Conservation (phyloP, 2,329 filamentous ascomycete genomes). For the Aspergillus fijiensis region DNA sequence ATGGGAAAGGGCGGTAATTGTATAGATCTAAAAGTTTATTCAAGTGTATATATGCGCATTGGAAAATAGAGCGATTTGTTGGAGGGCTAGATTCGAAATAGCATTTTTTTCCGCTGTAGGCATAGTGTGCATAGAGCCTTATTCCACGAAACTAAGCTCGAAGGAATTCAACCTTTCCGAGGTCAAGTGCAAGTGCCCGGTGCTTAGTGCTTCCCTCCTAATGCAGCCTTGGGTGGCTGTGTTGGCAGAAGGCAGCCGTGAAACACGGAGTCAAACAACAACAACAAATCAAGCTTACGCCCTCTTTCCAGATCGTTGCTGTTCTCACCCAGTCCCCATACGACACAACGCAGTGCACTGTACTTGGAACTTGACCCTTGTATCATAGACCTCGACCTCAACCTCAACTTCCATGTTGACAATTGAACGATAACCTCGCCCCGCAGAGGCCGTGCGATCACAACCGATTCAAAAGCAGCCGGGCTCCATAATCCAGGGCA, state of each 20-base stretch:
- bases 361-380: too few species aligned
- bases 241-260: neutral
- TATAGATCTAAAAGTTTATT: slow-evolving; percentile 3
- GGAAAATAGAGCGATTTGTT: neutral
- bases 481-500: neutral
- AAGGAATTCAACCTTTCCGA: neutral
- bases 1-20: slow-evolving; percentile 42
- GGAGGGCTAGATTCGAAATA: too few species aligned
- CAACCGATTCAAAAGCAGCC: neutral
- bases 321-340: too few species aligned
- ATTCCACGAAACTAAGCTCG: neutral
- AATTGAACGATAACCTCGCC: neutral
- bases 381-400: too few species aligned
- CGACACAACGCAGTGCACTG: too few species aligned
- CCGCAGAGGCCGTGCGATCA: neutral
- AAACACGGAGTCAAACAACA: neutral
- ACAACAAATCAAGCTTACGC: too few species aligned
- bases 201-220: neutral
- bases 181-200: too few species aligned
- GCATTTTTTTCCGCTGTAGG: too few species aligned
- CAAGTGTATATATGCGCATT: neutral
- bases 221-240: neutral
- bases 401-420: too few species aligned
- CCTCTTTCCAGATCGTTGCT: too few species aligned
- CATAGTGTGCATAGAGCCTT: too few species aligned